Percentiles rank a stretch among this genome's conserved stretches.
Conservation (phyloP, 768 basidiomycete species). For the Podaxis mareebaensis region DNA sequence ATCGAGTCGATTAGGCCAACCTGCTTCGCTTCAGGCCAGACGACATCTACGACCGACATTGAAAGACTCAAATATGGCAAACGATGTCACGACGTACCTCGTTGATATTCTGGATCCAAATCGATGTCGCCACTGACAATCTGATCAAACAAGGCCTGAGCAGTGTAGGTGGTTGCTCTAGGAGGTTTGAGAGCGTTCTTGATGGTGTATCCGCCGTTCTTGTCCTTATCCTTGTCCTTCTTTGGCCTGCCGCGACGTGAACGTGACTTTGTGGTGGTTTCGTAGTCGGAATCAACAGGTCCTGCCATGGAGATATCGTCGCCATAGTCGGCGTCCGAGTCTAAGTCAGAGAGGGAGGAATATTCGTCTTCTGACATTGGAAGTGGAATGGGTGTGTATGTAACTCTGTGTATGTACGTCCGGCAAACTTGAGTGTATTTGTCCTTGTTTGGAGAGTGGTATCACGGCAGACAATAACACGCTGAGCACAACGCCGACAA, state of each 20-base stretch:
- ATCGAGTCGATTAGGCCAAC: slow-evolving; percentile 76
- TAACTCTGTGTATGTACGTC: too few species aligned
- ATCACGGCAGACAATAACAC: neutral
- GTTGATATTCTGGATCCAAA: slow-evolving; percentile 77
- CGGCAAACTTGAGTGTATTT: too few species aligned
- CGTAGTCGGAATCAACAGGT: neutral
- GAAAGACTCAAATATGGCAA: neutral
- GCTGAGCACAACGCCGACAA: too few species aligned
- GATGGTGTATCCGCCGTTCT: slow-evolving; percentile 31
- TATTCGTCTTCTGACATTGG: slow-evolving; percentile 3
- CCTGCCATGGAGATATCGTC: neutral
- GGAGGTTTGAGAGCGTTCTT: slow-evolving; percentile 53
- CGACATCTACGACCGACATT: slow-evolving; percentile 51
- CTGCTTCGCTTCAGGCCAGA: slow-evolving; percentile 79
- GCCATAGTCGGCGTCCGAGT: neutral
- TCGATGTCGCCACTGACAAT: slow-evolving; percentile 64
- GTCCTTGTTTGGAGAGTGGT: neutral
- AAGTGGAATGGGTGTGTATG: neutral
- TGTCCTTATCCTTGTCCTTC: slow-evolving; percentile 25
- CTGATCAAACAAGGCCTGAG: slow-evolving; percentile 66
- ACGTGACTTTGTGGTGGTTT: neutral
- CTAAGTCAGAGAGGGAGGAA: neutral
- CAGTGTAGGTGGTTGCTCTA: slow-evolving; percentile 62
- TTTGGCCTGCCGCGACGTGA: neutral
- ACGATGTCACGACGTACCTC: slow-evolving; percentile 44